A percentile compares a stretch with the other conserved stretches of the same genome.
phyloP scores from a whole-genome alignment of 2,329 filamentous ascomycete genomes.

The Coniochaeta pulveracea region DNA sequence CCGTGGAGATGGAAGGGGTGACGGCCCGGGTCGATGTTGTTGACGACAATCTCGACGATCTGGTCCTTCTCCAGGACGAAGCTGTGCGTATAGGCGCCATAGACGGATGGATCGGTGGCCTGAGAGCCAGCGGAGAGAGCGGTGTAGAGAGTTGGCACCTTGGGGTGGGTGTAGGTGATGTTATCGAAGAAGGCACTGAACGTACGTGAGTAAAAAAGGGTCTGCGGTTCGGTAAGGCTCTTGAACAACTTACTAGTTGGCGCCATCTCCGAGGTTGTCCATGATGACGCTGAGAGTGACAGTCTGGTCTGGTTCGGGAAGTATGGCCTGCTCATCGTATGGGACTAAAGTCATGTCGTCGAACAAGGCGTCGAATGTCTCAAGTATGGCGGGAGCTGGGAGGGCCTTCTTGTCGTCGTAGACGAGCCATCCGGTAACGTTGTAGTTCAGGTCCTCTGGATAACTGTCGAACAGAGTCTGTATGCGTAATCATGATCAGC shows the following conservation, averaged over 20 bases:
- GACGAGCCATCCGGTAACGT: constrained; percentile 53
- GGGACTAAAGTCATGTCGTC: constrained; percentile 67
- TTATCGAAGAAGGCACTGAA: constrained; percentile 57
- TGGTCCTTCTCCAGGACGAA: constrained; percentile 57
- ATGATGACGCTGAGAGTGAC: constrained; percentile 55
- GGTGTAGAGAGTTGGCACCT: constrained; percentile 73
- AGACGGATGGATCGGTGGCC: constrained; percentile 47
- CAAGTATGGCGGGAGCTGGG: constrained; percentile 40
- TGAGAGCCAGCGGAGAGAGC: constrained; percentile 52
- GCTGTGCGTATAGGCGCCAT: constrained; percentile 54
- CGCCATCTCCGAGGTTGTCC: constrained; percentile 56
- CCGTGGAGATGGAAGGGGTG: constrained; percentile 76
- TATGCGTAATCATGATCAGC: constrained; percentile 5
- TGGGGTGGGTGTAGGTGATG: constrained; percentile 61
- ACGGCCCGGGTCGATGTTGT: constrained; percentile 60
- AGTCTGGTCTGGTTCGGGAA: constrained; percentile 49
- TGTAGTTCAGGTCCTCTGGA: constrained; percentile 57
- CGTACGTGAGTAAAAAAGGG: too few relatives aligned
- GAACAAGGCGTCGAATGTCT: constrained; percentile 50
- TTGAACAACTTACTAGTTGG: constrained; percentile 49
- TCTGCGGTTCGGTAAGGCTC: too few relatives aligned
- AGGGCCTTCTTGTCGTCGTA: constrained; percentile 37
- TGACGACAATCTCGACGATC: constrained; percentile 65
- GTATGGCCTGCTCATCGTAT: constrained; percentile 49
- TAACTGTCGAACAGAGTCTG: constrained; percentile 57